Evolutionary conservation across 257 asterid genomes (phyloP).

Genomic region (Plantago major): DNA sequence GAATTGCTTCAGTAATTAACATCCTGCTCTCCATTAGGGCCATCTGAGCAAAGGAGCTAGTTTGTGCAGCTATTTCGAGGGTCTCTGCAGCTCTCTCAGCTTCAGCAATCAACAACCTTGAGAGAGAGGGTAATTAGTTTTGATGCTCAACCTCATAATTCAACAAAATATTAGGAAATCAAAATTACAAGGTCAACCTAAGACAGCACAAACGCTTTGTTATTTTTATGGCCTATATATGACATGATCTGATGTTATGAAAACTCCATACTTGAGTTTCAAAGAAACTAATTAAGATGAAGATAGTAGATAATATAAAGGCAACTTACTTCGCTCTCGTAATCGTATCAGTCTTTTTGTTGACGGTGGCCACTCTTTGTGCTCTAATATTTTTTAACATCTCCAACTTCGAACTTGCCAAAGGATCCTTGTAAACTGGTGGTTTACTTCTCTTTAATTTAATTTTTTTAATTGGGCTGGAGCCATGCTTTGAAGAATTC

Average conservation of each 20-base stretch:
- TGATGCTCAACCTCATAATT: neutral
- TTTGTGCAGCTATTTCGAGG: conserved; percentile 65
- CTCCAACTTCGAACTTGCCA: conserved; percentile 69
- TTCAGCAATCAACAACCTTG: conserved; percentile 75
- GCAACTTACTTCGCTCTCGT: conserved; percentile 68
- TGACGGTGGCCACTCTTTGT: conserved; percentile 49
- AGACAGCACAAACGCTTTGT: too few species aligned
- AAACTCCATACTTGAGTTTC: conserved; percentile 1
- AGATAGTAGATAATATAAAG: neutral
- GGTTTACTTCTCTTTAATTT: conserved; percentile 38
- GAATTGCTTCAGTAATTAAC: conserved; percentile 60
- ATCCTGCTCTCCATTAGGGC: conserved; percentile 65
- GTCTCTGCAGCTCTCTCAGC: conserved; percentile 89
- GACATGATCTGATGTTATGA: neutral
- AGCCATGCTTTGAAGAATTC: conserved; percentile 25
- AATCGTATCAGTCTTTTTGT: conserved; percentile 51
- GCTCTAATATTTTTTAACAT: conserved; percentile 75
- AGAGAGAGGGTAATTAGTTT: conserved; percentile 1
- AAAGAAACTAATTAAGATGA: neutral
- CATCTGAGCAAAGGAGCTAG: conserved; percentile 60
- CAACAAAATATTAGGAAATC: neutral
- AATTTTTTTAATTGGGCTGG: conserved; percentile 31
- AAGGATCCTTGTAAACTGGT: conserved; percentile 75
- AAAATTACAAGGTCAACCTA: neutral
- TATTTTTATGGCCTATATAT: too few species aligned